Conservation (phyloP, 345 rosid species). For the Acer negundo region DNA sequence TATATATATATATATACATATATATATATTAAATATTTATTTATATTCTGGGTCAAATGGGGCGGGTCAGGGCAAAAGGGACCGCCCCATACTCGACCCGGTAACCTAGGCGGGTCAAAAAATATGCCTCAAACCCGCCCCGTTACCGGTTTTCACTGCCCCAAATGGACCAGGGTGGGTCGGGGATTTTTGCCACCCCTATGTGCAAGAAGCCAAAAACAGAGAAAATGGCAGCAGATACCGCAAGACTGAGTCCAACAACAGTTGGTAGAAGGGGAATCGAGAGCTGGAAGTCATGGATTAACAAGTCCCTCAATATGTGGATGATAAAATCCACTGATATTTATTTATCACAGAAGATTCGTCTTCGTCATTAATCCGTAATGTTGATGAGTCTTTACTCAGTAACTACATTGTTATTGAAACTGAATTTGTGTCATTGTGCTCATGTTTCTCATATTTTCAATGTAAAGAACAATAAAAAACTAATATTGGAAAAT, state of each 20-base stretch:
- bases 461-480: too few species aligned
- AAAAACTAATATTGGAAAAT: too few species aligned
- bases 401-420: not conserved
- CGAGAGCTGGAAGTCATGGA: conserved; percentile 90
- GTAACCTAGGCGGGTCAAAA: too few species aligned
- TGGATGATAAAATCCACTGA: conserved; percentile 48
- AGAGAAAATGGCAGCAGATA: conserved; percentile 39
- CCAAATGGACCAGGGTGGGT: too few species aligned
- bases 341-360: not conserved
- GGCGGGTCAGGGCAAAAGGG: too few species aligned
- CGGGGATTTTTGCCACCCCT: too few species aligned
- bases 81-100: too few species aligned
- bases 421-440: not conserved
- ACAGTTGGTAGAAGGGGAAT: conserved; percentile 51
- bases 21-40: too few species aligned
- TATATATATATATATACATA: too few species aligned
- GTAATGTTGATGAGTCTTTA: not conserved
- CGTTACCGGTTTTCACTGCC: too few species aligned
- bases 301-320: conserved; percentile 79
- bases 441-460: not conserved
- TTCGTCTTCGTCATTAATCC: not conserved
- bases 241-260: conserved; percentile 28
- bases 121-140: too few species aligned
- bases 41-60: too few species aligned
- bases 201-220: conserved; percentile 75